Conservation (phyloP, 1,284 basidiomycete genomes). For the Farysia itapuensis region DNA sequence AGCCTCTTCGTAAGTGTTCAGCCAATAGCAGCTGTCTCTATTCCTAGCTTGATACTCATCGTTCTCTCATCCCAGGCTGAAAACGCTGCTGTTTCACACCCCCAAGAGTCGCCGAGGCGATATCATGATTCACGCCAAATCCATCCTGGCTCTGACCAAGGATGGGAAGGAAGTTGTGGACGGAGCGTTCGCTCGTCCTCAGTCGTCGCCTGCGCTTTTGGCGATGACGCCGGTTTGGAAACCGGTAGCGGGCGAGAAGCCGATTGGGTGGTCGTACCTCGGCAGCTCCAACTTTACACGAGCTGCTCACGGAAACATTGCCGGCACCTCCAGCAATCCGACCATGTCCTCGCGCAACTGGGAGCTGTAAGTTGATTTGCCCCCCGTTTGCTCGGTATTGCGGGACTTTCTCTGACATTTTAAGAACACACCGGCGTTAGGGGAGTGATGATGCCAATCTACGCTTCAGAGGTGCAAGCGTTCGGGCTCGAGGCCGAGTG, state of each 20-base stretch:
- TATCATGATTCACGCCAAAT: conserved; percentile 57
- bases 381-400: too few species aligned
- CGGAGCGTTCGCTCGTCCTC: conserved; percentile 3
- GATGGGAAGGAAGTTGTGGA: conserved; percentile 6
- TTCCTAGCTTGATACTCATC: background rate
- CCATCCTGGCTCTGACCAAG: conserved; percentile 31
- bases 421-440: too few species aligned
- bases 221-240: background rate
- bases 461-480: conserved; percentile 20
- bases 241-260: background rate
- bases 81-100: conserved; percentile 29
- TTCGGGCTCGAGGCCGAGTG: conserved; percentile 16
- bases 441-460: conserved; percentile 45
- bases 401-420: background rate
- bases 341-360: conserved; percentile 44
- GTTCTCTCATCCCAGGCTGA: background rate
- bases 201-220: background rate
- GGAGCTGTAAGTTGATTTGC: conserved; percentile 38
- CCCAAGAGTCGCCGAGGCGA: conserved; percentile 44
- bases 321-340: conserved; percentile 14
- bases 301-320: conserved; percentile 54
- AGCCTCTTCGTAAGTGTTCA: conserved; percentile 12
- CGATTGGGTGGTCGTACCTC: conserved; percentile 51
- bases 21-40: background rate
- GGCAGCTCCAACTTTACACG: conserved; percentile 56